A percentile compares a stretch with the other conserved stretches of the same genome.
phyloP scores from a whole-genome alignment of 768 basidiomycete genomes.

The Rhodotorula sphaerocarpa region DNA sequence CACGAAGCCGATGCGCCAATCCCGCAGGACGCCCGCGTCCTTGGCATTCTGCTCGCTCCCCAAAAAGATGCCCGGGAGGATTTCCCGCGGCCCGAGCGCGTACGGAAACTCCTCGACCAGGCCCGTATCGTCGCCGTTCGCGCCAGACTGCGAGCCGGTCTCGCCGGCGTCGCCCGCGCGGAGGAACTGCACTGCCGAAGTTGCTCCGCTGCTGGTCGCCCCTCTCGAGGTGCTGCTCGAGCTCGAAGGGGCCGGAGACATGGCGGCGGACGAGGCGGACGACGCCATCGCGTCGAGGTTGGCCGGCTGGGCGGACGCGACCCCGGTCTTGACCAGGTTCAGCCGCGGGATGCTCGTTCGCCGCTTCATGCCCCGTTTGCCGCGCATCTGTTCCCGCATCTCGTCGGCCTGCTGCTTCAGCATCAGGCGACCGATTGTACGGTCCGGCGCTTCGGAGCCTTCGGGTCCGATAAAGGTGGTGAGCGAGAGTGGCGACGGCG shows the following conservation, averaged over 20 bases:
- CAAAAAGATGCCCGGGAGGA: constrained; percentile 78
- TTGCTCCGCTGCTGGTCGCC: neutral
- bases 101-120: constrained; percentile 52
- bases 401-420: constrained; percentile 35
- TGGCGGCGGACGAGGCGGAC: neutral
- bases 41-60: constrained; percentile 81
- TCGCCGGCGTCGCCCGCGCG: constrained; percentile 11
- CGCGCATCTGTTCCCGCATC: constrained; percentile 36
- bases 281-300: constrained; percentile 1
- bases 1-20: constrained; percentile 66
- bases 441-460: constrained; percentile 22
- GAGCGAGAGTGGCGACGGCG: constrained; percentile 34
- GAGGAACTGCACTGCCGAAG: constrained; percentile 25
- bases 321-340: constrained; percentile 20
- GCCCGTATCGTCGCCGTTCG: neutral
- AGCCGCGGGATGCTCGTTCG: constrained; percentile 36
- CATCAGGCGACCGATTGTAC: constrained; percentile 33
- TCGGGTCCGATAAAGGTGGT: constrained; percentile 31
- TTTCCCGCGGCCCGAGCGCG: constrained; percentile 67
- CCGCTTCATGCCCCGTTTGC: constrained; percentile 36
- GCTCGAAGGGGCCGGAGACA: neutral
- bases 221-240: neutral
- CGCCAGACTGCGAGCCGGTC: no score
- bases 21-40: constrained; percentile 63
- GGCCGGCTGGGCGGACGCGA: neutral